Conservation (phyloP, 2,329 filamentous ascomycete genomes). For the Aspergillus sp. region DNA sequence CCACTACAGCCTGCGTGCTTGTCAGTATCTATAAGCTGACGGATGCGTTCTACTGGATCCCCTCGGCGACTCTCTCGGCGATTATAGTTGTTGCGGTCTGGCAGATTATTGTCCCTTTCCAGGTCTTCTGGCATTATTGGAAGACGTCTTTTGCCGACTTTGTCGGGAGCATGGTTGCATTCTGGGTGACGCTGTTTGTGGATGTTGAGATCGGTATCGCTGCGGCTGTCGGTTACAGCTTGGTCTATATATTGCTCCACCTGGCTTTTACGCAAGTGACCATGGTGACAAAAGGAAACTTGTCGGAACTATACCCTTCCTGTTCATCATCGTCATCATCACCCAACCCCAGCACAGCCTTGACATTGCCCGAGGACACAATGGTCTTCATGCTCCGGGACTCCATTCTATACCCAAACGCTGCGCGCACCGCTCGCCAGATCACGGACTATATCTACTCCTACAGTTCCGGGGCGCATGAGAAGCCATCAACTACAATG, state of each 20-base stretch:
- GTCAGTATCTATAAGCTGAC: constrained; percentile 85
- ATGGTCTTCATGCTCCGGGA: neutral
- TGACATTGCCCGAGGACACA: neutral
- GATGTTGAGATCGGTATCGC: constrained; percentile 82
- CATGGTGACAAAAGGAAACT: neutral
- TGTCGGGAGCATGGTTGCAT: constrained; percentile 86
- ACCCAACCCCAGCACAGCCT: no score
- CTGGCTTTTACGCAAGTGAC: neutral
- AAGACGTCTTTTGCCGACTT: constrained; percentile 85
- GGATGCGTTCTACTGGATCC: constrained; percentile 89
- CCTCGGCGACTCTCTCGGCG: constrained; percentile 72
- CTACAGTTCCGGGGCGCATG: neutral
- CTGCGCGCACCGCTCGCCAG: neutral
- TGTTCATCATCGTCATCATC: neutral
- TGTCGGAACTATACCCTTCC: neutral
- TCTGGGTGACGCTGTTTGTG: constrained; percentile 82
- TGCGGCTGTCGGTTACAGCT: constrained; percentile 68
- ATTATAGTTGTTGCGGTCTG: constrained; percentile 96
- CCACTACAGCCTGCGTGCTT: constrained; percentile 80
- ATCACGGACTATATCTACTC: neutral
- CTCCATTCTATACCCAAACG: neutral
- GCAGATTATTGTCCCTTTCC: constrained; percentile 85
- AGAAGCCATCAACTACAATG: neutral
- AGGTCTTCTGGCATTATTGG: constrained; percentile 93
- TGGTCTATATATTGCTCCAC: constrained; percentile 65